Conservation (phyloP, 495 filamentous ascomycete genomes). For the Lasiosphaeris hirsuta region DNA sequence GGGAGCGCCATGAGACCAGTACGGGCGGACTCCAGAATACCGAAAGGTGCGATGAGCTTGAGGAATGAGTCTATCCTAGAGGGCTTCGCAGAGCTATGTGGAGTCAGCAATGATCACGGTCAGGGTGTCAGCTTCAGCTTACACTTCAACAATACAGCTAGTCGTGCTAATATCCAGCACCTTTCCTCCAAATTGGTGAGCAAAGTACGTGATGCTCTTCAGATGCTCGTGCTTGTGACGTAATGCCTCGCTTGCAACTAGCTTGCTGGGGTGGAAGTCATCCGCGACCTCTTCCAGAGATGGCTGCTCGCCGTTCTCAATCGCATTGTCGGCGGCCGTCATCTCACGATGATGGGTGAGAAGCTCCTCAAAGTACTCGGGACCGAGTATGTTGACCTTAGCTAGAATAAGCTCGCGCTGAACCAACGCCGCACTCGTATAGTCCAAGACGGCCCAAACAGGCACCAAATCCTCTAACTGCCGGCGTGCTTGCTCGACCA, state of each 20-base stretch:
- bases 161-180: slow-evolving; percentile 95
- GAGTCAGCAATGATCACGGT: slow-evolving; percentile 10
- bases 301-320: slow-evolving; percentile 33
- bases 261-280: slow-evolving; percentile 82
- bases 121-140: slow-evolving; percentile 39
- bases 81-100: slow-evolving; percentile 80
- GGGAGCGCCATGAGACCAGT: slow-evolving; percentile 96
- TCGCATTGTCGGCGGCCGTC: slow-evolving; percentile 38
- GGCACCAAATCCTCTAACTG: slow-evolving; percentile 96
- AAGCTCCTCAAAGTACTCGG: slow-evolving; percentile 96
- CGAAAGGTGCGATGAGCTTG: slow-evolving; percentile 93
- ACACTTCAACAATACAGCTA: slow-evolving; percentile 98
- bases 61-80: slow-evolving; percentile 93
- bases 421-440: slow-evolving; percentile 87
- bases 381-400: slow-evolving; percentile 91
- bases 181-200: slow-evolving; percentile 97
- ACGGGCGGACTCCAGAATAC: slow-evolving; percentile 89
- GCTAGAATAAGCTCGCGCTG: slow-evolving; percentile 95
- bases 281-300: slow-evolving; percentile 39
- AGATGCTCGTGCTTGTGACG: slow-evolving; percentile 97
- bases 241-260: slow-evolving; percentile 82
- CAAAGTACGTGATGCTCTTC: slow-evolving; percentile 87
- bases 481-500: slow-evolving; percentile 93
- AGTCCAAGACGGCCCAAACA: slow-evolving; percentile 97
- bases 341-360: slow-evolving; percentile 86